Base-by-base conservation (phyloP, 2,329 filamentous ascomycete genomes). In the Diaporthe citrichinensis region DNA sequence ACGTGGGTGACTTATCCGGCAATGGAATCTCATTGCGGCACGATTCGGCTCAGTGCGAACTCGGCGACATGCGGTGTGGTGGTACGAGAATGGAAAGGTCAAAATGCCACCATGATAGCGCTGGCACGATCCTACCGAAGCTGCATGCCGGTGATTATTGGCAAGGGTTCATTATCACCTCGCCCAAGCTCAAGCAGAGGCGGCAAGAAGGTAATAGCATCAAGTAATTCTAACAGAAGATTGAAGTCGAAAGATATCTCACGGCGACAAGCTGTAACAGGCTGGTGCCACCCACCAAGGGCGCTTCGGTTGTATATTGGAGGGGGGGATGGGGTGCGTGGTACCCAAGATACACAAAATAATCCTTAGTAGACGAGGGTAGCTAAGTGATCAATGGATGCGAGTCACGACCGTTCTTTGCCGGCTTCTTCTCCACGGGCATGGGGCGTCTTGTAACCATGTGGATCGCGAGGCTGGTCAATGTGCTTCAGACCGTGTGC, bases 61-160 rank as follows among this genome's bases (percentile, higher is more conserved):
- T 67, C 10, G 41, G 61, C 28, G 15, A 49, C 41, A 46, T n/a
- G 41, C 44, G 28, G 20, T 67, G 61, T 67, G 61, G 41, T 67
- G 10, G 41, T 49, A 36, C 44, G 20, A 34, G 44, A 67, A 49
- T 17, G 10, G 25, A 49, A 23, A 4, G 44, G 12, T 36, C 28
- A n/a, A 34, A n/a, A 49, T 49, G 28, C 44, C 61, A 49, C 6
- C 28, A 14, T 34, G 28, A 36, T 49, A 36, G 44, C 28, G 14
- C 17, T n/a, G 44, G 28, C 41, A 49, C 20, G 28, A 34, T 49
- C 10, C 25, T 23, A 49, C 41, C 10, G 31, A 36, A 68, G 62
- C 62, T 34, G 44, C 46, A 49, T 34, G 44, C 34, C 20, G 25
- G 39, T n/a, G 2, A 17, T 36, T 51, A 17, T 51, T 5, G 28